Evolutionary conservation across 78 protist species (phyloP).

Genomic region (Dictyostelium firmibasis): DNA sequence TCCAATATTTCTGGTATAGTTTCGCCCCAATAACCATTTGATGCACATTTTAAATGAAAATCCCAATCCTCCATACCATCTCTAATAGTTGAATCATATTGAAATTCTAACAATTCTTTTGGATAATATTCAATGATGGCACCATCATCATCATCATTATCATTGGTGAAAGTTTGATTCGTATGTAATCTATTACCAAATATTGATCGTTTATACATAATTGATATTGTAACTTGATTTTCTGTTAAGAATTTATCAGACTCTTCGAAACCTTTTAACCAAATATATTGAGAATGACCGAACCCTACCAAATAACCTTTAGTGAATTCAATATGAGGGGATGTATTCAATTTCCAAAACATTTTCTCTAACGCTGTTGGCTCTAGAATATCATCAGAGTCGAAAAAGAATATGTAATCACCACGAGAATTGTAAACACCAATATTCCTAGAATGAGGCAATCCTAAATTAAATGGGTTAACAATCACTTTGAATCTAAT

Average conservation of each 20-base stretch:
- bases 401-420: conserved; percentile 25
- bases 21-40: conserved; percentile 62
- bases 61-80: conserved; percentile 79
- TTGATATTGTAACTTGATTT: conserved; percentile 42
- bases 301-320: conserved; percentile 56
- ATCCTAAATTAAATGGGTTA: conserved; percentile 7
- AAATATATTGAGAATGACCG: conserved; percentile 18
- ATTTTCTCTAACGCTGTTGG: conserved; percentile 65
- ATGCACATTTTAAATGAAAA: conserved; percentile 38
- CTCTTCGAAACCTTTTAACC: conserved; percentile 61
- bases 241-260: background rate
- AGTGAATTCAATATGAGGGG: conserved; percentile 18
- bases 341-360: conserved; percentile 39
- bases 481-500: background rate
- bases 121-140: background rate
- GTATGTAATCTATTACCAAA: conserved; percentile 9
- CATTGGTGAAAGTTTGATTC: background rate
- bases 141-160: background rate
- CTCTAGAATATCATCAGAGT: conserved; percentile 53
- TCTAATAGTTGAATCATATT: conserved; percentile 16
- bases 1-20: conserved; percentile 60
- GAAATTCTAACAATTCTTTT: background rate
- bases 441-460: conserved; percentile 37
- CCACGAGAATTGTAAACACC: conserved; percentile 3
- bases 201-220: conserved; percentile 15